These are phyloP conservation scores for Aspergillus niger DNA, from an alignment of 2,329 filamentous ascomycete species.

Conservation along the genomic window DNA sequence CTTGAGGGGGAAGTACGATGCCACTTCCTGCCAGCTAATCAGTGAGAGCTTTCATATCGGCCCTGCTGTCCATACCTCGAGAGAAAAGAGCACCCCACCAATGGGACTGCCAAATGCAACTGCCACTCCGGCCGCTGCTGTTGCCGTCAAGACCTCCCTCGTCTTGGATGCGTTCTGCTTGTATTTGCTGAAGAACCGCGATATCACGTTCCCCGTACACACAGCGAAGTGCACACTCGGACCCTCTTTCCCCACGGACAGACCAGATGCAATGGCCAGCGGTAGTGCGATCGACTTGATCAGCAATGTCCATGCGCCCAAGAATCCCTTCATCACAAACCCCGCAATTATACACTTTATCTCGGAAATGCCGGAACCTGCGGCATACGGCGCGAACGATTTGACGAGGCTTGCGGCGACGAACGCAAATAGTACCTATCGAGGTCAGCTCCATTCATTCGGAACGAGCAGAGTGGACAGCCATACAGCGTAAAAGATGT, in stretches of 20 bases:
- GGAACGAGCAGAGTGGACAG: background rate
- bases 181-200: conserved; percentile 89
- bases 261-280: conserved; percentile 86
- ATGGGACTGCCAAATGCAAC: conserved; percentile 98
- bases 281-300: conserved; percentile 94
- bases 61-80: conserved; percentile 60
- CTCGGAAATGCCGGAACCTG: conserved; percentile 94
- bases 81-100: conserved; percentile 90
- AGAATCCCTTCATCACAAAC: conserved; percentile 98
- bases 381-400: conserved; percentile 90
- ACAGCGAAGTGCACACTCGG: conserved; percentile 99
- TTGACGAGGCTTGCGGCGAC: conserved; percentile 83
- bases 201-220: conserved; percentile 95
- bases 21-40: conserved; percentile 69
- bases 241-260: conserved; percentile 95
- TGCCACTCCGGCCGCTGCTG: conserved; percentile 89
- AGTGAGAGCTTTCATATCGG: conserved; percentile 11
- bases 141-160: conserved; percentile 90
- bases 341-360: conserved; percentile 99
- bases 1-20: conserved; percentile 92
- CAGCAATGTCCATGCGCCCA: conserved; percentile 84
- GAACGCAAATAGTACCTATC: conserved; percentile 73
- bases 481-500: conserved; percentile 78
- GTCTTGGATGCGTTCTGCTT: conserved; percentile 89
- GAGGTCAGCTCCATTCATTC: conserved; percentile 1